Evolutionary conservation across 2,329 filamentous ascomycete species (phyloP), one percentile per base, ranked within the genome.

Genomic region (Daldinia sp.): DNA sequence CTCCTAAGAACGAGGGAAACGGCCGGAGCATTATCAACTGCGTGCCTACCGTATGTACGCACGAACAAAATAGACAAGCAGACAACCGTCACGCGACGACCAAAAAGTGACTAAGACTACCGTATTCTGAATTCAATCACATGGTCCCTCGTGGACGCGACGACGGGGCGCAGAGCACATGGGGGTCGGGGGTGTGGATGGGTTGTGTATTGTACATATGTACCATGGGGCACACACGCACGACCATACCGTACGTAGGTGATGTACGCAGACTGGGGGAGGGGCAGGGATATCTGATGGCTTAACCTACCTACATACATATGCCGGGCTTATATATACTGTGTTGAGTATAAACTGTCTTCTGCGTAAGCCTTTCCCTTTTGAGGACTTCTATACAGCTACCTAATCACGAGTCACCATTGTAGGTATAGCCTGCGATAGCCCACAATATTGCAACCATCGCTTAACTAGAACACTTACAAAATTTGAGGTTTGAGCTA

Each of bases 71-170:
- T 10, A 23, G n/a, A 48, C 29, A 29, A 17, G 30, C 32, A 63
- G 52, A 56, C 56, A 58, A 19, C 39, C 55, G 41, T 66, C 63
- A 66, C 63, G 63, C 48, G 63, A 49, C 60, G 51, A 34, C 35
- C n/a, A 17, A n/a, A 43, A 55, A 61, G 61, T 45, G 61, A 64
- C 54, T 67, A 67, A 61, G 58, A 57, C 35, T 39, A 52, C 27
- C 50, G 39, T 49, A 50, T 50, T 39, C 56, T 56, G 39, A 58
- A 61, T 53, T 27, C 32, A 50, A 50, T 68, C 65, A 68, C 65
- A 68, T 68, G 65, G 58, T 34, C 34, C 57, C 56, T 55, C 57
- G 59, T 37, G 57, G 54, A 66, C 65, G 65, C 65, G 65, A 63
- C 50, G 51, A 60, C 17, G 57, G 63, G 65, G 65, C 62, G 65